A percentile compares a stretch with the other conserved stretches of the same genome.
Conservation (phyloP, 768 basidiomycete species). For the Suillus sp. region DNA sequence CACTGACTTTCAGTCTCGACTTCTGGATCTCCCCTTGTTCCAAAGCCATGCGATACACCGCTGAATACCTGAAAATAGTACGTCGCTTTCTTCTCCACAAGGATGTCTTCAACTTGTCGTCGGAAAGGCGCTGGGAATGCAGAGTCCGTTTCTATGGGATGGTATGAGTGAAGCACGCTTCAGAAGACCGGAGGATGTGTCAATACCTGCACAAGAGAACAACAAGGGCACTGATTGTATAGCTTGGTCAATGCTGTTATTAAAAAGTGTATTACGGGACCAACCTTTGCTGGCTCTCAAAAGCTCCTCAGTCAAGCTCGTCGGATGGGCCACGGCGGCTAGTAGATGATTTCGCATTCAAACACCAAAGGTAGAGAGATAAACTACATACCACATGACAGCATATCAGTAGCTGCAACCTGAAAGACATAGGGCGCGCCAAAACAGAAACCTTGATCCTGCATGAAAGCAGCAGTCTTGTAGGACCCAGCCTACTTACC, state of each 20-base stretch:
- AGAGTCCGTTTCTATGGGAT: slow-evolving; percentile 48
- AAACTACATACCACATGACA: slow-evolving; percentile 46
- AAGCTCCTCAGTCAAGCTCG: slow-evolving; percentile 47
- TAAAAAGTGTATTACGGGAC: slow-evolving; percentile 16
- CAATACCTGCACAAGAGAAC: slow-evolving; percentile 55
- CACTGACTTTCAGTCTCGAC: slow-evolving; percentile 24
- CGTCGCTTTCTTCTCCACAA: slow-evolving; percentile 48
- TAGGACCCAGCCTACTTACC: slow-evolving; percentile 34
- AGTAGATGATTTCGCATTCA: background rate
- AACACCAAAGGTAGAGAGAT: background rate
- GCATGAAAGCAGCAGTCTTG: background rate
- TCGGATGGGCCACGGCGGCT: slow-evolving; percentile 63
- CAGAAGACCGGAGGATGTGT: background rate
- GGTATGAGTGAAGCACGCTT: background rate
- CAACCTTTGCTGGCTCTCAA: slow-evolving; percentile 51
- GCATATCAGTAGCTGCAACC: slow-evolving; percentile 44
- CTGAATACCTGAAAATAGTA: slow-evolving; percentile 65
- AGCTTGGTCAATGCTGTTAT: background rate
- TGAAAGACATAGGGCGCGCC: slow-evolving; percentile 55
- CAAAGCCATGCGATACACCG: slow-evolving; percentile 42
- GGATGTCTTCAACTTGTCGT: slow-evolving; percentile 56
- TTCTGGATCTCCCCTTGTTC: slow-evolving; percentile 31
- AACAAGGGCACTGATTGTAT: slow-evolving; percentile 50
- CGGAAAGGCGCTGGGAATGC: slow-evolving; percentile 57
- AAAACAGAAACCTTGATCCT: slow-evolving; percentile 54